Conservation (phyloP, 2,329 filamentous ascomycete genomes). For the Penicillium sclerotiorum region DNA sequence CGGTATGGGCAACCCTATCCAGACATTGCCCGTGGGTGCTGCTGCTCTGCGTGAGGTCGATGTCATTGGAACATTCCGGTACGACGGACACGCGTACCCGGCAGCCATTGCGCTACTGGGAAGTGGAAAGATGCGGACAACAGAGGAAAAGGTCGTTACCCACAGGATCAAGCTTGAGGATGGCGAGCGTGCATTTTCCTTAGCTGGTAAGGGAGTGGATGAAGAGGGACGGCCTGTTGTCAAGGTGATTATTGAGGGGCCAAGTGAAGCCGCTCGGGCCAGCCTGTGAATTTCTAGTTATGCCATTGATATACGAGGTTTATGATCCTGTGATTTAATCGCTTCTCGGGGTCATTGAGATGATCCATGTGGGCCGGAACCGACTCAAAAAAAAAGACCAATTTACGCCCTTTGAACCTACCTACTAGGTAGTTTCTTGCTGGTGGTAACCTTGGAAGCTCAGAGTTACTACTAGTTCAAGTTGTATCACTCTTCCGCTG, state of each 20-base stretch:
- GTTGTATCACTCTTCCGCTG: too few species aligned
- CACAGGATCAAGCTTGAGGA: constrained; percentile 53
- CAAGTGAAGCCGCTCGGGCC: constrained; percentile 9
- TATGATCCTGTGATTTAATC: too few species aligned
- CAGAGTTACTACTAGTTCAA: too few species aligned
- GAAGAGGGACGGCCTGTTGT: constrained; percentile 56
- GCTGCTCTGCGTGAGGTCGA: constrained; percentile 60
- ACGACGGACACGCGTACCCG: constrained; percentile 56
- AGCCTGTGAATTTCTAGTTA: constrained; percentile 12
- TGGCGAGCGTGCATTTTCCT: constrained; percentile 54
- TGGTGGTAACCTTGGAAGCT: too few species aligned
- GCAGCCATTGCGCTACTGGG: constrained; percentile 57
- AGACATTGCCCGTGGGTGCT: constrained; percentile 57
- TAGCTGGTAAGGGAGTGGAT: constrained; percentile 55
- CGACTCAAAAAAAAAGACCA: too few species aligned
- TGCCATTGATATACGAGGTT: too few species aligned
- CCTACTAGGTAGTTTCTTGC: too few species aligned
- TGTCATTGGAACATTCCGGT: constrained; percentile 60
- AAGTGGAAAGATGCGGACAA: constrained; percentile 51
- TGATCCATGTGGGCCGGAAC: too few species aligned
- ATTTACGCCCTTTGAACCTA: too few species aligned
- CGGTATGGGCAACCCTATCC: constrained; percentile 59
- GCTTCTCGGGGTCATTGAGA: too few species aligned
- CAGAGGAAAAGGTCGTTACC: constrained; percentile 57
- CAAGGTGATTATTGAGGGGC: constrained; percentile 53